phyloP scores from a whole-genome alignment of 2,329 filamentous ascomycete species.

The Ceratocystis eucalypticola region DNA sequence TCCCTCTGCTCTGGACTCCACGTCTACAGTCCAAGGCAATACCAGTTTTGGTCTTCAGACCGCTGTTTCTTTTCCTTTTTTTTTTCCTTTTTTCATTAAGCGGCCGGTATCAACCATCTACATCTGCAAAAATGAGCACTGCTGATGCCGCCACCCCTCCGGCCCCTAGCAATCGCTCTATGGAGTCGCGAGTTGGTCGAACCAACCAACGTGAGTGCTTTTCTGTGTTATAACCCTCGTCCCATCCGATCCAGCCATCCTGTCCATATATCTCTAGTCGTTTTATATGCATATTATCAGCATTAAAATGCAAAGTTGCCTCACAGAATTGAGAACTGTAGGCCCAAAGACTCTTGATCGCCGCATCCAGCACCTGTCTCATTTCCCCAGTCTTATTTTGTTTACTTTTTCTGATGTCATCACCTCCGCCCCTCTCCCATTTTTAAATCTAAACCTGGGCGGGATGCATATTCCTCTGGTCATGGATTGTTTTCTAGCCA shows the following conservation, averaged over 20 bases:
- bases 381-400: neutral
- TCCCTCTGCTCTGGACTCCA: constrained; percentile 17
- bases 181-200: constrained; percentile 64
- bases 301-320: neutral
- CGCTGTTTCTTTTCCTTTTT: constrained; percentile 2
- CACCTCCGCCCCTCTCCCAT: constrained; percentile 17
- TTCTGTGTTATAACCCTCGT: neutral
- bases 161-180: constrained; percentile 35
- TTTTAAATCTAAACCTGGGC: constrained; percentile 12
- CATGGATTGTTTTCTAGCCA: neutral
- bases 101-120: neutral
- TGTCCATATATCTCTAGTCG: neutral
- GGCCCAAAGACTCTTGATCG: neutral
- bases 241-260: neutral
- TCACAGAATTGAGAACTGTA: neutral
- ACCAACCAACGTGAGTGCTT: constrained; percentile 64
- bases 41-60: constrained; percentile 8
- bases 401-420: constrained; percentile 8
- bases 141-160: constrained; percentile 14
- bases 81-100: neutral
- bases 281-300: neutral
- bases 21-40: constrained; percentile 1
- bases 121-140: constrained; percentile 12
- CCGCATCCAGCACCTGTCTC: neutral
- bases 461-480: neutral